Evolutionary conservation across 2,329 filamentous ascomycete genomes (phyloP).

Genomic region (Pseudocercospora macadamiae): DNA sequence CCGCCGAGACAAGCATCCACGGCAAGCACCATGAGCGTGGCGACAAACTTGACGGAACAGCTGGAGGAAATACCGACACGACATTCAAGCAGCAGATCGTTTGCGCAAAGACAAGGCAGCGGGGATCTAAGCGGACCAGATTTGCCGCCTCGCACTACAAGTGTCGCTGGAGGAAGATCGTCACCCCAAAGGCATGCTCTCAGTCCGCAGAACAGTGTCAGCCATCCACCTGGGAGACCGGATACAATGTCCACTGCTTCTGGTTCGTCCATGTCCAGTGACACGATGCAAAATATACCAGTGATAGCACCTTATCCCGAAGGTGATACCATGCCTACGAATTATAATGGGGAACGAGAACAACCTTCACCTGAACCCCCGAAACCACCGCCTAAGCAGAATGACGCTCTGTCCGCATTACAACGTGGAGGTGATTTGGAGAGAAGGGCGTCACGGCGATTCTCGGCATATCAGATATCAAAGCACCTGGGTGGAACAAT

Average conservation of each 20-base stretch:
- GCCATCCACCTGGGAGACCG: constrained; percentile 21
- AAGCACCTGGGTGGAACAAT: constrained; percentile 84
- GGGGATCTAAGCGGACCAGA: constrained; percentile 46
- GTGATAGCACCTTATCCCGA: constrained; percentile 74
- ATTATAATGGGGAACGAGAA: constrained; percentile 30
- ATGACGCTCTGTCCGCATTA: constrained; percentile 86
- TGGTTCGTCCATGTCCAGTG: constrained; percentile 70
- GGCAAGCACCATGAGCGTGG: constrained; percentile 50
- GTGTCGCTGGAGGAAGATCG: constrained; percentile 43
- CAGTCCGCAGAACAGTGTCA: constrained; percentile 40
- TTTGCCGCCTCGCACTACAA: constrained; percentile 53
- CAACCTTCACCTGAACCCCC: constrained; percentile 55
- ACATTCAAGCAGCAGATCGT: constrained; percentile 45
- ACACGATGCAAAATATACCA: constrained; percentile 74
- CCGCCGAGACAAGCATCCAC: constrained; percentile 48
- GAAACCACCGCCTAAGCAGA: constrained; percentile 77
- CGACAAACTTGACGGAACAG: constrained; percentile 50
- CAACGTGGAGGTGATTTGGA: constrained; percentile 92
- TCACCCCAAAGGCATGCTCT: constrained; percentile 49
- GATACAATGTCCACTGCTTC: constrained; percentile 52
- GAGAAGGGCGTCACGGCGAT: constrained; percentile 85
- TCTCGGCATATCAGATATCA: constrained; percentile 95
- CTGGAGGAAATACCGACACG: constrained; percentile 46
- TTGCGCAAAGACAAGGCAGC: constrained; percentile 45
- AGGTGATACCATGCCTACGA: constrained; percentile 54